phyloP scores from a whole-genome alignment of 1,284 basidiomycete genomes.

The Mycosarcoma maydis region DNA sequence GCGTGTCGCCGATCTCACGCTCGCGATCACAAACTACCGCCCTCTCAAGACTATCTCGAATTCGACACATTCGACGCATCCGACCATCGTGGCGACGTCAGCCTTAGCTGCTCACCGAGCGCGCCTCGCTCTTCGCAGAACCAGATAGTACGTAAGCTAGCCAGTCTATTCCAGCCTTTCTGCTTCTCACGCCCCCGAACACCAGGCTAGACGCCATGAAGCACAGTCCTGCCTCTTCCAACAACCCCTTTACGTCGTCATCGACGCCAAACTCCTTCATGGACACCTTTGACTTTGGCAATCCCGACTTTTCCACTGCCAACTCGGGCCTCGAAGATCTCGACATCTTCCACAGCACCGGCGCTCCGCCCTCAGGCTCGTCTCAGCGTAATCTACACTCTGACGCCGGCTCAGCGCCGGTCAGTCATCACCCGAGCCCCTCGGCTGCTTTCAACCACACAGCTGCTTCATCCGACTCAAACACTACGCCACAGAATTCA shows the following conservation, averaged over 20 bases:
- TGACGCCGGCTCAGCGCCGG: constrained; percentile 35
- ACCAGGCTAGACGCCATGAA: constrained; percentile 19
- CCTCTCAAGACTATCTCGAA: too few relatives aligned
- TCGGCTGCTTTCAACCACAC: constrained; percentile 17
- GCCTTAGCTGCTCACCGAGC: too few relatives aligned
- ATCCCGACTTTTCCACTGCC: constrained; percentile 39
- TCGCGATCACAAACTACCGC: too few relatives aligned
- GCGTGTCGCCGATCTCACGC: too few relatives aligned
- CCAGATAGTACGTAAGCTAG: too few relatives aligned
- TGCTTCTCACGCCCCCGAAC: too few relatives aligned
- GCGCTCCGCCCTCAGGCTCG: constrained; percentile 8
- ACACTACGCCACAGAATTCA: constrained; percentile 4
- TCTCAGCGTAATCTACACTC: constrained; percentile 25
- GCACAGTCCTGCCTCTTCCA: constrained; percentile 35
- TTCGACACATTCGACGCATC: too few relatives aligned
- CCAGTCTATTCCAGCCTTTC: too few relatives aligned
- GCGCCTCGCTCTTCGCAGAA: too few relatives aligned
- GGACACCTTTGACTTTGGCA: constrained; percentile 57
- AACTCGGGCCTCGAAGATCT: constrained; percentile 50
- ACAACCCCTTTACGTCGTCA: constrained; percentile 27
- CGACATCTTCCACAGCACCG: constrained; percentile 34
- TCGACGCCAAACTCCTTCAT: constrained; percentile 50
- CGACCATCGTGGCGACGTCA: too few relatives aligned
- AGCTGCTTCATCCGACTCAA: constrained; percentile 10
- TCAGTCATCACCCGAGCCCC: constrained; percentile 47